phyloP scores from a whole-genome alignment of 129 eudicot genomes.

The Tanacetum coccineum region DNA sequence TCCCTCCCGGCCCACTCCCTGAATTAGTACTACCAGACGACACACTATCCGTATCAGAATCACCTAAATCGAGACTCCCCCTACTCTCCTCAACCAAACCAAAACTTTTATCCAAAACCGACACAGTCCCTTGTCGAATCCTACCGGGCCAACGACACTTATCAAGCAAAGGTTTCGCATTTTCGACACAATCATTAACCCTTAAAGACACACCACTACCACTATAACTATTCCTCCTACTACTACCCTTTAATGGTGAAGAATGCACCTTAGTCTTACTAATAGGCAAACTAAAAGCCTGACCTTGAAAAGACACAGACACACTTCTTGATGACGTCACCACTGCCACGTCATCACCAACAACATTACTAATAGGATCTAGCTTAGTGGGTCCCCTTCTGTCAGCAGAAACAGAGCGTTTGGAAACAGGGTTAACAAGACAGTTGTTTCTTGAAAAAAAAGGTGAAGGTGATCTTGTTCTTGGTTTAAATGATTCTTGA shows the following conservation, averaged over 20 bases:
- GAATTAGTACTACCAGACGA: conserved; percentile 13
- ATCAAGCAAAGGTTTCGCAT: not conserved
- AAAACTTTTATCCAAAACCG: not conserved
- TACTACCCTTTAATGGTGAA: not conserved
- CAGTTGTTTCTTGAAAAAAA: too few relatives aligned
- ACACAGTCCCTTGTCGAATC: not conserved
- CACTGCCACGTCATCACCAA: conserved; percentile 14
- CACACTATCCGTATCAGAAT: conserved; percentile 7
- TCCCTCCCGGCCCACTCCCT: conserved; percentile 6
- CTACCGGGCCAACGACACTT: conserved; percentile 10
- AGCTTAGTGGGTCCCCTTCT: conserved; percentile 3
- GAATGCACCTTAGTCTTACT: conserved; percentile 3
- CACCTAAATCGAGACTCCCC: not conserved
- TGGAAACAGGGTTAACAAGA: not conserved
- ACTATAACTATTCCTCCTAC: not conserved
- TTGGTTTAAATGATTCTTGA: conserved; percentile 57
- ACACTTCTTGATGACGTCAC: conserved; percentile 19
- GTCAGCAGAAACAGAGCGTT: conserved; percentile 19
- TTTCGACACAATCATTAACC: conserved; percentile 4
- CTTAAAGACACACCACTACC: not conserved
- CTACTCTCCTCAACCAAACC: not conserved
- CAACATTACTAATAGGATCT: conserved; percentile 15
- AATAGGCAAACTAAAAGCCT: conserved; percentile 4
- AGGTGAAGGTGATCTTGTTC: conserved; percentile 32
- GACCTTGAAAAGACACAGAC: conserved; percentile 17